These are phyloP conservation scores for Kuraishia borneana DNA, from an alignment of 805 yeast genomes.

Conservation along the genomic window DNA sequence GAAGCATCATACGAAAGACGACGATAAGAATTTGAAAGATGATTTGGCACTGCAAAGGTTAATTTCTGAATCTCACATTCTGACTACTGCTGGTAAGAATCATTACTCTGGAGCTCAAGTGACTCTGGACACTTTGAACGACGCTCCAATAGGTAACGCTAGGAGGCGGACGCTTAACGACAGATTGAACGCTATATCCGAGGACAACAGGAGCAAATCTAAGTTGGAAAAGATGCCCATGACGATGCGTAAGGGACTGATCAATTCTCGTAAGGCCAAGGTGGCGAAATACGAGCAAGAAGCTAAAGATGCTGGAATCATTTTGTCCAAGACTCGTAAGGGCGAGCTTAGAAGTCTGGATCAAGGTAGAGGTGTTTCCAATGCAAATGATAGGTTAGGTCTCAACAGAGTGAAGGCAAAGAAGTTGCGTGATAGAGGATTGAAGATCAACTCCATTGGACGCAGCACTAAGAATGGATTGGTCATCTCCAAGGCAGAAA, in stretches of 20 bases:
- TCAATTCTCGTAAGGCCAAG: constrained; percentile 40
- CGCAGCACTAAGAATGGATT: constrained; percentile 71
- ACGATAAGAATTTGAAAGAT: constrained; percentile 44
- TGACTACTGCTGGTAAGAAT: constrained; percentile 25
- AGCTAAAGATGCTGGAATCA: constrained; percentile 84
- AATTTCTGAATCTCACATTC: constrained; percentile 60
- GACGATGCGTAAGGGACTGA: constrained; percentile 78
- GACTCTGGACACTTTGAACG: constrained; percentile 52
- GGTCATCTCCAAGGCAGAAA: constrained; percentile 55
- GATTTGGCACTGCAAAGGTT: constrained; percentile 67
- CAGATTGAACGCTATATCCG: constrained; percentile 39
- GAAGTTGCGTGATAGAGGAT: constrained; percentile 59
- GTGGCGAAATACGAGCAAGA: constrained; percentile 54
- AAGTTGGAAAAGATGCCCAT: constrained; percentile 76
- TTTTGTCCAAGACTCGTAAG: constrained; percentile 60
- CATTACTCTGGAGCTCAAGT: constrained; percentile 54
- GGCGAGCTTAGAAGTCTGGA: constrained; percentile 52
- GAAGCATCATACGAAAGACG: constrained; percentile 4
- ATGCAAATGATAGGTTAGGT: constrained; percentile 41
- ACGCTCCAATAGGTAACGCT: constrained; percentile 58
- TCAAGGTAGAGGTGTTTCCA: constrained; percentile 42
- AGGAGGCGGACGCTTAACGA: constrained; percentile 52
- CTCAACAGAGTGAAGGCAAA: constrained; percentile 25
- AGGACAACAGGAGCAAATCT: constrained; percentile 35
- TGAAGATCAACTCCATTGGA: constrained; percentile 69